Evolutionary conservation across 805 yeast genomes (phyloP), one percentile per base, ranked within the genome.

Genomic region (Candida ovalis): DNA sequence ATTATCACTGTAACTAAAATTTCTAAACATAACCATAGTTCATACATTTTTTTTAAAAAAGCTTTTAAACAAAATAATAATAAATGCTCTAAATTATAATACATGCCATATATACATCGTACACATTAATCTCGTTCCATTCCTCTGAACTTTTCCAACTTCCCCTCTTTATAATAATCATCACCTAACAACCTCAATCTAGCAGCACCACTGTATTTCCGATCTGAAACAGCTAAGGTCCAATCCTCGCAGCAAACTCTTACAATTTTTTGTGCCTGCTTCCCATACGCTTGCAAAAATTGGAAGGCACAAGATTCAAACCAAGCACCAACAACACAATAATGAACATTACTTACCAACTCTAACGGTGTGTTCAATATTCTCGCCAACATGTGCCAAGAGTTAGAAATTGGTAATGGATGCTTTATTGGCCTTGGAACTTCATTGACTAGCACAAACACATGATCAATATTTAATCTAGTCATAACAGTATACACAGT

Each of bases 291-390:
- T 9, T 61, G 59, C 7, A 74, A 45, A 47, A 92, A 78, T 38
- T 80, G 73, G 8, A 56, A 52, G 0, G 87, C 91, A 43, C 85
- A 74, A 4, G 90, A 81, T 55, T 94, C 98, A 96, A 97, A 89
- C 97, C 97, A 91, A 30, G 86, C 79, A 2, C 88, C 84, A 3
- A 82, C 75, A 1, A 85, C 78, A 0, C 81, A 73, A 60, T 75
- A 91, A 62, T 91, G 96, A 1, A 85, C 77, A 54, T 88, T 84
- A 0, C 80, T 71, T 12, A 90, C 60, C 13, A 77, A 62, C 0
- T 70, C 69, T 2, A 60, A 30, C 1, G 81, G 76, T 0, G 76
- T 68, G 66, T 94, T 90, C 39, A 86, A 71, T 44, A 80, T 64
- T 40, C 97, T 71, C 0, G 96, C 84, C n/a, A 86, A 54, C 62